Evolutionary conservation across 345 rosid genomes (phyloP), one percentile per base, ranked within the genome.

Genomic region (Lepidium africanum): DNA sequence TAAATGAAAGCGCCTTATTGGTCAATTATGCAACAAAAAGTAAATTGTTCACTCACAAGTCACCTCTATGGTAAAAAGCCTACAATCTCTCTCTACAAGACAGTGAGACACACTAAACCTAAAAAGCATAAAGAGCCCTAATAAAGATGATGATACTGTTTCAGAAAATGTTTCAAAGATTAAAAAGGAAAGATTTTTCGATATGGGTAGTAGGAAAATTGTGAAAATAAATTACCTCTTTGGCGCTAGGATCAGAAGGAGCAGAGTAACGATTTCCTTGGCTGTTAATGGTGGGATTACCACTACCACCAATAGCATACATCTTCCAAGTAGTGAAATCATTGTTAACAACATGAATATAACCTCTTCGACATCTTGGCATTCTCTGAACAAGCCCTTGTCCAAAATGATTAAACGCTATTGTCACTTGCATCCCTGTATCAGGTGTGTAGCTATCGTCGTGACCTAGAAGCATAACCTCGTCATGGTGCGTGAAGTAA

Each of bases 301-400:
- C 97, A 72, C 97, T 91, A 14, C 97, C 96, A 19, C 97, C 97
- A 65, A 91, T 86, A 0, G 97, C 97, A 66, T 91, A 91, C 92
- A 91, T 91, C 72, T 86, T 78, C 97, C 97, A 91, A 5, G 73
- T 54, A 0, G 89, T 82, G 60, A 91, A 91, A 67, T 88, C 91
- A 23, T 91, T 91, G 55, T 91, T 91, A 4, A 86, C 97, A 9
- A 91, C 96, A 57, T 91, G 97, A 42, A 91, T 91, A 19, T 91
- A 91, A 1, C 97, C 97, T n/a, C 81, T 78, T 35, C 97, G 70
- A 67, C 97, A 91, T 65, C 96, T 76, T 0, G 96, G 97, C 97
- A 91, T 91, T 7, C 97, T 81, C 84, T 91, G 97, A 45, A 88
- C 96, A 57, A 91, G 81, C 59, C 75, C 89, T 52, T 70, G 68